Evolutionary conservation across 495 filamentous ascomycete species (phyloP).

Genomic region (Evansstolkia leycettana): DNA sequence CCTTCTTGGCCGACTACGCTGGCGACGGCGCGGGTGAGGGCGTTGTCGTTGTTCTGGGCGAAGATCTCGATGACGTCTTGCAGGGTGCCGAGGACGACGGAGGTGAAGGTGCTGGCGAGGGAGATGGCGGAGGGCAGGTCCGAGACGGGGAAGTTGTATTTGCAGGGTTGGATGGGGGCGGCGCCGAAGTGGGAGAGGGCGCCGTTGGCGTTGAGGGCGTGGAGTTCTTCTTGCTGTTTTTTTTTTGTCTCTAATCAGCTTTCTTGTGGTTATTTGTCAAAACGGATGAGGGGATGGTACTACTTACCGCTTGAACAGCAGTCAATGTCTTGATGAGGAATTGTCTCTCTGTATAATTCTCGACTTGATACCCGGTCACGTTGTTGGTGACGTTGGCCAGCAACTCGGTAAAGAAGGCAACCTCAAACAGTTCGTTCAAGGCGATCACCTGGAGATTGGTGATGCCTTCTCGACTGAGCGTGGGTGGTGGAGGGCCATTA

Average conservation of each 20-base stretch:
- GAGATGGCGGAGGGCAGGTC: conserved; percentile 42
- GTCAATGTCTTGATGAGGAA: no score
- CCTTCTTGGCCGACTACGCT: conserved; percentile 54
- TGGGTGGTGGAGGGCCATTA: conserved; percentile 39
- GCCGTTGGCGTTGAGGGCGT: conserved; percentile 45
- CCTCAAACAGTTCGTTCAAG: conserved; percentile 56
- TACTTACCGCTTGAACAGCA: no score
- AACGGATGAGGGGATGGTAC: no score
- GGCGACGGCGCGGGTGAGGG: conserved; percentile 30
- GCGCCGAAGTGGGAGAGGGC: conserved; percentile 35
- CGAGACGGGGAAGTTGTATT: conserved; percentile 46
- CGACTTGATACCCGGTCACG: conserved; percentile 27
- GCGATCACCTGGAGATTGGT: conserved; percentile 48
- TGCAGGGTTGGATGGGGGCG: conserved; percentile 42
- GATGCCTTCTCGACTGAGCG: conserved; percentile 32
- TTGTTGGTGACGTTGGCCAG: conserved; percentile 49
- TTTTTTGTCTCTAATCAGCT: no score
- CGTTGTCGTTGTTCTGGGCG: conserved; percentile 38
- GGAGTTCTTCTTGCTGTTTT: conserved; percentile 62
- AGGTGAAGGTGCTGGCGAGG: conserved; percentile 52
- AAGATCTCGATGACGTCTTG: conserved; percentile 45
- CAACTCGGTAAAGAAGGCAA: conserved; percentile 52
- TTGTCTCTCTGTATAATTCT: no score
- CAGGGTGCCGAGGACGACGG: conserved; percentile 49
- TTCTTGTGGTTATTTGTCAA: no score